These are phyloP conservation scores for Aspergillus uvarum DNA, from an alignment of 2,329 filamentous ascomycete species.

Conservation along the genomic window DNA sequence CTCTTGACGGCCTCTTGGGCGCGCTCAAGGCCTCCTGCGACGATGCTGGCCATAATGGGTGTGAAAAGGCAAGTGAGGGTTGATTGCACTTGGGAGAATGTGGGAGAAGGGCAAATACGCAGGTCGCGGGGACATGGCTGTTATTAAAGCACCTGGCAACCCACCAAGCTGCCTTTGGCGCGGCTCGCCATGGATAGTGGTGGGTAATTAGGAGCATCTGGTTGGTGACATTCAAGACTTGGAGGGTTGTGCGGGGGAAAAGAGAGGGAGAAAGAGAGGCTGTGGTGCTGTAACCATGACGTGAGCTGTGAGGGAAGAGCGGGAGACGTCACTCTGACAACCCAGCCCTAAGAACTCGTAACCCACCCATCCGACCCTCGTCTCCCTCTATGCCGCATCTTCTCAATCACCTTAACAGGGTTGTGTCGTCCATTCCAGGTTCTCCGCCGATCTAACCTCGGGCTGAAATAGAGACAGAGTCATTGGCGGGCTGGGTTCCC, in stretches of 20 bases:
- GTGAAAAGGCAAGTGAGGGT: background rate
- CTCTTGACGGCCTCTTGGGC: conserved; percentile 28
- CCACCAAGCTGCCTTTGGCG: background rate
- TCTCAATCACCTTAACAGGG: background rate
- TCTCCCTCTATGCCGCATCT: background rate
- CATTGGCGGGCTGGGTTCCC: background rate
- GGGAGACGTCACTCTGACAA: conserved; percentile 4
- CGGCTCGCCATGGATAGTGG: background rate
- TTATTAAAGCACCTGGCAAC: background rate
- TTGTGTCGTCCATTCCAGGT: background rate
- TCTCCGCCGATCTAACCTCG: background rate
- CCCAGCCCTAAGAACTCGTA: background rate
- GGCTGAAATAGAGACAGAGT: background rate
- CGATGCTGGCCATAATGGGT: conserved; percentile 25
- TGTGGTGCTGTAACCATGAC: conserved; percentile 4
- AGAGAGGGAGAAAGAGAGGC: background rate
- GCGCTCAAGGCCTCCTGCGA: conserved; percentile 32
- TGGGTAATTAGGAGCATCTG: background rate
- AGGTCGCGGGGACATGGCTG: background rate
- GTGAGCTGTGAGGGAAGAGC: background rate
- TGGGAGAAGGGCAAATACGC: background rate
- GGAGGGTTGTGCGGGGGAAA: background rate
- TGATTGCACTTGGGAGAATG: background rate
- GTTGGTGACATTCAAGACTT: background rate
- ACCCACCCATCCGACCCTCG: background rate